Conservation (phyloP, 164 flowering plant species). For the Piper longum region DNA sequence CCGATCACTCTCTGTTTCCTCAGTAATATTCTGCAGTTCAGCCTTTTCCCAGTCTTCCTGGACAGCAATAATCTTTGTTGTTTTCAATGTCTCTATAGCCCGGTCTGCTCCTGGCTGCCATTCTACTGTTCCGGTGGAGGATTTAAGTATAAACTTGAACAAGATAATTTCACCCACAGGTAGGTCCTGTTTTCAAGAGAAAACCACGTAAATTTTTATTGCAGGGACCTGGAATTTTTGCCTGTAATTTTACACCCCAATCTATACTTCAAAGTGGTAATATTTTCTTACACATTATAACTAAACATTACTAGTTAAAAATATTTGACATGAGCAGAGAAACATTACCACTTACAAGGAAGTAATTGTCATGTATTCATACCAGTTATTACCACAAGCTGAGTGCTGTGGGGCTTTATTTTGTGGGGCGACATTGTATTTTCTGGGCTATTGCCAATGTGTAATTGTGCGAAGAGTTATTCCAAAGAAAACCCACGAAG, state of each 20-base stretch:
- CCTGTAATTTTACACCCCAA: too few relatives aligned
- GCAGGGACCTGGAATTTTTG: not conserved
- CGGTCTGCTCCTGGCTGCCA: constrained; percentile 84
- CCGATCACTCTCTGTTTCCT: constrained; percentile 8
- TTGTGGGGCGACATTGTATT: too few relatives aligned
- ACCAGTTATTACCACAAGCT: too few relatives aligned
- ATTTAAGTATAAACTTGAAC: constrained; percentile 55
- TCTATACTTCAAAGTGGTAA: not conserved
- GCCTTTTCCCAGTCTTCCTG: constrained; percentile 62
- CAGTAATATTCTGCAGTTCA: constrained; percentile 32
- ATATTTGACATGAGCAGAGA: too few relatives aligned
- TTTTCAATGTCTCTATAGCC: constrained; percentile 43
- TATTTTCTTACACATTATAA: not conserved
- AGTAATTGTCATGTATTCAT: too few relatives aligned
- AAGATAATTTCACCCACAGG: constrained; percentile 41
- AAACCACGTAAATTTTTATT: not conserved
- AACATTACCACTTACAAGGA: too few relatives aligned
- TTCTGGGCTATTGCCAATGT: too few relatives aligned
- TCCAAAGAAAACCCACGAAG: too few relatives aligned
- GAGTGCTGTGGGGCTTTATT: too few relatives aligned
- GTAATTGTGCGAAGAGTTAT: too few relatives aligned
- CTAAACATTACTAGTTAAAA: not conserved
- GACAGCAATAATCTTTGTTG: constrained; percentile 33
- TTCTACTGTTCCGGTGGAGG: constrained; percentile 13
- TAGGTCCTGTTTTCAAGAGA: constrained; percentile 34